A percentile compares a stretch with the other conserved stretches of the same genome.
phyloP scores from a whole-genome alignment of 2,329 filamentous ascomycete species.

The Whalleya microplaca region DNA sequence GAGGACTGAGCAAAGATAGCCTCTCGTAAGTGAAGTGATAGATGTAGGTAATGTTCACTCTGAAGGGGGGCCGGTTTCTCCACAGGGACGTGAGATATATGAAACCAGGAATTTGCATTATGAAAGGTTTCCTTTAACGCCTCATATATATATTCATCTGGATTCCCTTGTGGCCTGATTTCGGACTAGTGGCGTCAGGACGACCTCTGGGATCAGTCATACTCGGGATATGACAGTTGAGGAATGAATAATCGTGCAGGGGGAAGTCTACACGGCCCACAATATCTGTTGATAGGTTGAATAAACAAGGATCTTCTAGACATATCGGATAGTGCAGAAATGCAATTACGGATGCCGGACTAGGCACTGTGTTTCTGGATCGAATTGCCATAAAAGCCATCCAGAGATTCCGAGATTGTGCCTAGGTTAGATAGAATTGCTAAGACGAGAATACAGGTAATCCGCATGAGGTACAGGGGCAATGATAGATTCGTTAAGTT shows the following conservation, averaged over 20 bases:
- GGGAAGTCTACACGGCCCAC: conserved; percentile 16
- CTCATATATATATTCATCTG: conserved; percentile 8
- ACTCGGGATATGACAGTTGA: conserved; percentile 17
- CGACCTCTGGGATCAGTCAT: conserved; percentile 11
- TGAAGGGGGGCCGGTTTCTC: neutral
- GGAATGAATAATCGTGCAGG: conserved; percentile 8
- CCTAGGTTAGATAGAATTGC: conserved; percentile 14
- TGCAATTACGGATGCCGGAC: conserved; percentile 5
- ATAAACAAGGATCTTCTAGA: conserved; percentile 17
- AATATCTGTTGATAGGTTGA: conserved; percentile 10
- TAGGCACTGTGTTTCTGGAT: conserved; percentile 19
- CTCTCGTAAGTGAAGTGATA: neutral
- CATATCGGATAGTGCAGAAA: conserved; percentile 13
- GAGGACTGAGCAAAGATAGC: neutral
- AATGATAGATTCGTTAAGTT: conserved; percentile 8
- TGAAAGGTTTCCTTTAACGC: neutral
- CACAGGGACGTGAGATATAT: conserved; percentile 2
- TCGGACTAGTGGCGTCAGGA: conserved; percentile 8
- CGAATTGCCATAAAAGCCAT: conserved; percentile 7
- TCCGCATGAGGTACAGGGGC: conserved; percentile 8
- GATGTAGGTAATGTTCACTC: neutral
- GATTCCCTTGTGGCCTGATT: conserved; percentile 8
- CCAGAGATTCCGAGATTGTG: conserved; percentile 8
- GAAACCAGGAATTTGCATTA: neutral
- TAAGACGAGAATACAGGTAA: conserved; percentile 7